Evolutionary conservation across 495 filamentous ascomycete species (phyloP).

Genomic region (Parmelia sp.): DNA sequence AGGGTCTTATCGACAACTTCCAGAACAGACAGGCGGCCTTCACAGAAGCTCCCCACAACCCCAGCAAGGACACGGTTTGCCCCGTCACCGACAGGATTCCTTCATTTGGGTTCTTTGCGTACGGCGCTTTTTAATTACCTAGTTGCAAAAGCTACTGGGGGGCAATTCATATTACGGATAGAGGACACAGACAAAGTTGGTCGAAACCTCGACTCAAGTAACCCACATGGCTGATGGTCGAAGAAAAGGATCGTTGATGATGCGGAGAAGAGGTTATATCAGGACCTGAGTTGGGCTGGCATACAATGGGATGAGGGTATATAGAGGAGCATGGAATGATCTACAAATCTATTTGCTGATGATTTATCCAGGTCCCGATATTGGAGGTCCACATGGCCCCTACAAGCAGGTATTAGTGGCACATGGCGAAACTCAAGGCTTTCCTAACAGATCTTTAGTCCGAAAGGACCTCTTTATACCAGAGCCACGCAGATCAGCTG

Average conservation of each 20-base stretch:
- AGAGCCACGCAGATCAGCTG: constrained; percentile 62
- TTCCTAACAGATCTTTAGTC: constrained; percentile 50
- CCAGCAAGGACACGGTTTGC: constrained; percentile 91
- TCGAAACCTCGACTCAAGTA: constrained; percentile 1
- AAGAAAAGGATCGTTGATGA: constrained; percentile 72
- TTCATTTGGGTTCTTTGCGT: constrained; percentile 85
- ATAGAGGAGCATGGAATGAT: constrained; percentile 1
- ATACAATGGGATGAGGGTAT: constrained; percentile 90
- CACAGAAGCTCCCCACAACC: constrained; percentile 43
- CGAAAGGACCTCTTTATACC: constrained; percentile 69
- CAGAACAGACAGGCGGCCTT: constrained; percentile 29
- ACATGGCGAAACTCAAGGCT: constrained; percentile 5
- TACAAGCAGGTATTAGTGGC: constrained; percentile 65
- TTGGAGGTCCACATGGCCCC: constrained; percentile 72
- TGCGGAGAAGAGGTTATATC: constrained; percentile 67
- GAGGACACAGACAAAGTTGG: constrained; percentile 93
- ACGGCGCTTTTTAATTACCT: constrained; percentile 93
- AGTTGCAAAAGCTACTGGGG: constrained; percentile 76
- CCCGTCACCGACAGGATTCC: constrained; percentile 87
- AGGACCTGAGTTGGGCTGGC: constrained; percentile 83
- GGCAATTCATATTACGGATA: constrained; percentile 86
- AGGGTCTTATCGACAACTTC: constrained; percentile 33
- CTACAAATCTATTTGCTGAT: constrained; percentile 1
- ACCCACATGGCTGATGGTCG: constrained; percentile 32
- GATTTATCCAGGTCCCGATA: constrained; percentile 57